phyloP scores from a whole-genome alignment of 2,329 filamentous ascomycete genomes.

The Septoria linicola region DNA sequence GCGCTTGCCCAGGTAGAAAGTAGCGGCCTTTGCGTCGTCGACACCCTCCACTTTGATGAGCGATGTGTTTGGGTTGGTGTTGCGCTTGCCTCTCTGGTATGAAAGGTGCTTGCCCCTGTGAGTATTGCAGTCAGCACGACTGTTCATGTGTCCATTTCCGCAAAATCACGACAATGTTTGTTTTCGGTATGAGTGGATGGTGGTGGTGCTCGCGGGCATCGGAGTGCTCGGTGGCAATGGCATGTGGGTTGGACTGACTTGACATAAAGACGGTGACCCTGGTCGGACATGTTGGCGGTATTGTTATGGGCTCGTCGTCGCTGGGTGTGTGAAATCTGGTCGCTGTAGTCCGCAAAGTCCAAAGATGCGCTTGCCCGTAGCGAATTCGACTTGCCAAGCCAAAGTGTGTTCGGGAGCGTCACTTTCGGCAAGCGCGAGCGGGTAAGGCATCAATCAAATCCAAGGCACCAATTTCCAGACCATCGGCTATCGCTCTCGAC shows the following conservation, averaged over 20 bases:
- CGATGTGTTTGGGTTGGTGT: constrained; percentile 75
- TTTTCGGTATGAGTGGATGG: background rate
- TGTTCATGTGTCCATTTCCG: background rate
- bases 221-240: constrained; percentile 5
- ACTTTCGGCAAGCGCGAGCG: background rate
- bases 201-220: background rate
- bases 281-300: constrained; percentile 31
- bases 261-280: constrained; percentile 39
- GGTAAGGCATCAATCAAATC: background rate
- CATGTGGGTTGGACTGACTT: constrained; percentile 30
- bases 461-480: too few relatives aligned
- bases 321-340: constrained; percentile 19
- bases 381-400: constrained; percentile 9
- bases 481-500: too few relatives aligned
- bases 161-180: constrained; percentile 1
- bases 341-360: constrained; percentile 10
- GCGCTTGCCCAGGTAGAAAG: constrained; percentile 99
- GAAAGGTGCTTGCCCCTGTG: constrained; percentile 85
- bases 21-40: constrained; percentile 82
- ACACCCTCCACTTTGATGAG: constrained; percentile 99
- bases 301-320: constrained; percentile 18
- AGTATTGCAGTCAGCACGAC: constrained; percentile 11
- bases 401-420: background rate
- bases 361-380: constrained; percentile 5
- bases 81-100: constrained; percentile 94